These are phyloP conservation scores for Mucor indicus DNA, from an alignment of 371 early-diverging fungal genomes.

Conservation along the genomic window DNA sequence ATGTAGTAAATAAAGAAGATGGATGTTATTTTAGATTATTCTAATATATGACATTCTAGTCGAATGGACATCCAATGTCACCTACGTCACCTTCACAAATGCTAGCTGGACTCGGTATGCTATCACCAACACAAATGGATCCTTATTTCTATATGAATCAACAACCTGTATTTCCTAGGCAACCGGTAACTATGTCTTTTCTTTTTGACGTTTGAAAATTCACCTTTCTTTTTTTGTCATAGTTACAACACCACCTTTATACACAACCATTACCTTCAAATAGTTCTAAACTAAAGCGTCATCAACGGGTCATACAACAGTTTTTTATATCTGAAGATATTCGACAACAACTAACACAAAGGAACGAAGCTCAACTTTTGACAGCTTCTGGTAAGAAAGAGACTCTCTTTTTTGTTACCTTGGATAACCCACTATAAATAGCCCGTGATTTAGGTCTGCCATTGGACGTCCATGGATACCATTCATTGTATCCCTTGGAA, in stretches of 20 bases:
- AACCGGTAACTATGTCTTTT: conserved; percentile 31
- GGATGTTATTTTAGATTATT: background rate
- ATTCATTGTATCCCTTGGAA: conserved; percentile 78
- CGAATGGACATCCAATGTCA: background rate
- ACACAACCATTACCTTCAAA: conserved; percentile 67
- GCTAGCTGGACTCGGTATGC: conserved; percentile 15
- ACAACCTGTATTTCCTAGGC: conserved; percentile 30
- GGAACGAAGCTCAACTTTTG: conserved; percentile 67
- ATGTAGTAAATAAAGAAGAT: conserved; percentile 13
- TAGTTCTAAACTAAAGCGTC: conserved; percentile 61
- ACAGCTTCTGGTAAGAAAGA: conserved; percentile 56
- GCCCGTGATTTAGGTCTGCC: conserved; percentile 62
- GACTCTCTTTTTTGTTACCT: no score
- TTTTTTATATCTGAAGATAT: conserved; percentile 86
- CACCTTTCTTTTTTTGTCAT: conserved; percentile 7
- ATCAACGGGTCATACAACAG: conserved; percentile 73
- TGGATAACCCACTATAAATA: no score
- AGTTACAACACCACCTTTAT: conserved; percentile 82
- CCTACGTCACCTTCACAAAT: conserved; percentile 26
- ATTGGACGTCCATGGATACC: conserved; percentile 46
- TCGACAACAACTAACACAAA: conserved; percentile 73
- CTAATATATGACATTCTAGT: background rate
- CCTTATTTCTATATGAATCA: conserved; percentile 40
- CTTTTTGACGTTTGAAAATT: background rate
- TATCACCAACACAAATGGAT: conserved; percentile 26